Conservation (phyloP, 768 basidiomycete genomes). For the Collybia nuda region DNA sequence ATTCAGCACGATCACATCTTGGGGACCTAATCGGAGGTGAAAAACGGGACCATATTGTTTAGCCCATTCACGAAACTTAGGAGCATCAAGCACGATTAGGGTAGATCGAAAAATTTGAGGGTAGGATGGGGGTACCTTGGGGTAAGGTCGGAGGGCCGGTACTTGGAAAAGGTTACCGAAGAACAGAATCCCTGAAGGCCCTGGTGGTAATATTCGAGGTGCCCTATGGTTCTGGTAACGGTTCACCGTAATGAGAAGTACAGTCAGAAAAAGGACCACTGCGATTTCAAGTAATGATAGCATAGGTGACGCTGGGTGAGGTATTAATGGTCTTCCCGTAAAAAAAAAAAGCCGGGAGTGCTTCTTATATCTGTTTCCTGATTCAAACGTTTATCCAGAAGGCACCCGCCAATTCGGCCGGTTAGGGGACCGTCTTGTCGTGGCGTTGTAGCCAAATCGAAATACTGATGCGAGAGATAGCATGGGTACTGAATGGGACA, state of each 20-base stretch:
- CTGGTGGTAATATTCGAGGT: slow-evolving; percentile 21
- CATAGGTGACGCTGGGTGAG: too few species aligned
- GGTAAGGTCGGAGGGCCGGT: slow-evolving; percentile 21
- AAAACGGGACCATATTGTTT: slow-evolving; percentile 25
- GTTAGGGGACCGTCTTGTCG: too few species aligned
- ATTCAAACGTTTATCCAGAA: too few species aligned
- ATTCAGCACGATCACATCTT: slow-evolving; percentile 24
- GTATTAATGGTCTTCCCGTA: too few species aligned
- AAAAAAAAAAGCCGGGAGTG: too few species aligned
- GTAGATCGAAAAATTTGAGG: not conserved
- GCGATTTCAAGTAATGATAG: not conserved
- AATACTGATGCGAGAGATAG: too few species aligned
- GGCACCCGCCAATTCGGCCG: too few species aligned
- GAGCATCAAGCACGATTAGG: not conserved
- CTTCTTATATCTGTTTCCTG: too few species aligned
- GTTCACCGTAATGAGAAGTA: not conserved
- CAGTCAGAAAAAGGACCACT: slow-evolving; percentile 4
- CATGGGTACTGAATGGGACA: too few species aligned
- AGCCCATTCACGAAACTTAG: slow-evolving; percentile 26
- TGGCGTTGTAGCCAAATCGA: too few species aligned
- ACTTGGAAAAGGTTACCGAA: slow-evolving; percentile 32
- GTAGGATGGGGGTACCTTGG: slow-evolving; percentile 14
- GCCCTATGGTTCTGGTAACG: slow-evolving; percentile 5
- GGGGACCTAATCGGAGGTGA: slow-evolving; percentile 22
- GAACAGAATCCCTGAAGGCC: slow-evolving; percentile 26